Conservation (phyloP, 306 rosid species). For the Cucurbita maxima region DNA sequence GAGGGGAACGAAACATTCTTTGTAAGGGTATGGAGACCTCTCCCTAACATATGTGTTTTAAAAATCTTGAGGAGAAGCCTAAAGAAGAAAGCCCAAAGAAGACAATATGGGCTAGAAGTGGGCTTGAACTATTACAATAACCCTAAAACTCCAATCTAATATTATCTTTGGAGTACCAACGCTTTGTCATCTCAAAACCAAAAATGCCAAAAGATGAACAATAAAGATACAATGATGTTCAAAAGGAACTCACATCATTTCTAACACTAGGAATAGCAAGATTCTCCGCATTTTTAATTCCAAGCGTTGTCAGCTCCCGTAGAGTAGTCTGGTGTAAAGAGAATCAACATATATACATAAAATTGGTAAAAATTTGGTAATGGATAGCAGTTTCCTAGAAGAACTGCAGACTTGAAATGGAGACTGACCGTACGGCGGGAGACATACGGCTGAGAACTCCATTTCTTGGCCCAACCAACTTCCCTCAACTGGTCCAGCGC, state of each 20-base stretch:
- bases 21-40: too few species aligned
- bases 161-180: not conserved
- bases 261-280: constrained; percentile 94
- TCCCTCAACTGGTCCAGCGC: constrained; percentile 67
- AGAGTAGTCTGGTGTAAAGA: constrained; percentile 57
- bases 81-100: too few species aligned
- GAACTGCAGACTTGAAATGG: constrained; percentile 28
- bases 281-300: constrained; percentile 80
- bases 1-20: too few species aligned
- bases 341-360: constrained; percentile 7
- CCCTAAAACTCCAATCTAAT: not conserved
- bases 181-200: not conserved
- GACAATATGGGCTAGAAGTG: too few species aligned
- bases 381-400: constrained; percentile 29
- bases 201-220: not conserved
- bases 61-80: too few species aligned
- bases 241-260: constrained; percentile 53
- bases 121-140: too few species aligned
- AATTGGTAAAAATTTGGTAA: constrained; percentile 8
- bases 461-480: constrained; percentile 86
- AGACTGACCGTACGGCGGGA: constrained; percentile 95
- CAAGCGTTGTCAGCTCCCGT: constrained; percentile 71
- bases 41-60: too few species aligned
- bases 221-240: not conserved
- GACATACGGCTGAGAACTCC: constrained; percentile 93